Evolutionary conservation across 169 alveolate genomes (phyloP).

Genomic region (Babesia ovis): DNA sequence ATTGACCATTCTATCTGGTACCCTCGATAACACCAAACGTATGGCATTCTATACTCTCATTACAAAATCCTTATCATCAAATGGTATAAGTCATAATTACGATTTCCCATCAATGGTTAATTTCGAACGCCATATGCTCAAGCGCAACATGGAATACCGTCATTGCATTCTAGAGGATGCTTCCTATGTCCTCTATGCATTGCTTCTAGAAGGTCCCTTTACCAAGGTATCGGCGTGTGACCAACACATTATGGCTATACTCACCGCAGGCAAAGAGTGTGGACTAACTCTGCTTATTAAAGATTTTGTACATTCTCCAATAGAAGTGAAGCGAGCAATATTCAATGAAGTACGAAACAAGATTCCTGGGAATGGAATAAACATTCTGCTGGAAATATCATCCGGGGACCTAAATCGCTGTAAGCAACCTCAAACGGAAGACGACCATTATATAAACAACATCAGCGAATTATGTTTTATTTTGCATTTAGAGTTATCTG

Average conservation of each 20-base stretch:
- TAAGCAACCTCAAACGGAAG: slow-evolving; percentile 19
- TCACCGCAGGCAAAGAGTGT: slow-evolving; percentile 87
- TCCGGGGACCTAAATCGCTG: slow-evolving; percentile 12
- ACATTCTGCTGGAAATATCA: slow-evolving; percentile 15
- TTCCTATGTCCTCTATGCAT: slow-evolving; percentile 93
- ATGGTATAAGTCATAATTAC: slow-evolving; percentile 82
- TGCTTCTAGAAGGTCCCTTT: slow-evolving; percentile 85
- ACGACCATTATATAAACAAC: slow-evolving; percentile 73
- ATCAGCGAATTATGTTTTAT: slow-evolving; percentile 85
- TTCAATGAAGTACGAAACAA: slow-evolving; percentile 8
- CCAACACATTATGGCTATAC: slow-evolving; percentile 95
- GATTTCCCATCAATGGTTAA: slow-evolving; percentile 93
- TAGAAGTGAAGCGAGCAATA: slow-evolving; percentile 72
- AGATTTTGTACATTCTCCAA: slow-evolving; percentile 96
- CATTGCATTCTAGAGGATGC: slow-evolving; percentile 88
- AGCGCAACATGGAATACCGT: slow-evolving; percentile 22
- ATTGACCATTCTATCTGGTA: background rate
- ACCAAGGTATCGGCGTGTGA: slow-evolving; percentile 93
- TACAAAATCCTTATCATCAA: background rate
- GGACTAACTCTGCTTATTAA: slow-evolving; percentile 93
- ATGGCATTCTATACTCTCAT: background rate
- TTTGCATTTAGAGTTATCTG: slow-evolving; percentile 82
- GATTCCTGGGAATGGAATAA: background rate
- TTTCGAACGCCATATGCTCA: slow-evolving; percentile 76
- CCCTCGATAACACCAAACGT: background rate